Conservation (phyloP, 2,329 filamentous ascomycete genomes). For the Daldinia sp. region DNA sequence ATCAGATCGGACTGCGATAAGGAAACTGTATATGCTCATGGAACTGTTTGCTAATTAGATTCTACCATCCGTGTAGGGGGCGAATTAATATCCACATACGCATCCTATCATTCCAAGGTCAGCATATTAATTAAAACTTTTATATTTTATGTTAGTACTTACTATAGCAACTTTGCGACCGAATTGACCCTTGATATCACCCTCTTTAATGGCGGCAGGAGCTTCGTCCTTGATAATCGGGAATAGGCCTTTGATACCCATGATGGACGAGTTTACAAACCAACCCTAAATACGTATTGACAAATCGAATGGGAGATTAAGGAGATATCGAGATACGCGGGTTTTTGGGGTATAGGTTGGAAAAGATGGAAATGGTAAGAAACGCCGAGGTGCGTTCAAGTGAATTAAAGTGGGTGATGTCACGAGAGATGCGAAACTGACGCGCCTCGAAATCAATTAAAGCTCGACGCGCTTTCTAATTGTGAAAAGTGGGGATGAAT, state of each 20-base stretch:
- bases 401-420: slow-evolving; percentile 30
- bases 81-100: slow-evolving; percentile 52
- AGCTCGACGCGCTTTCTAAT: slow-evolving; percentile 28
- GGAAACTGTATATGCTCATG: slow-evolving; percentile 99
- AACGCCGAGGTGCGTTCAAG: no score
- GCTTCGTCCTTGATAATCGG: slow-evolving; percentile 89
- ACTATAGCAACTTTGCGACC: slow-evolving; percentile 98
- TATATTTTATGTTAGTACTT: slow-evolving; percentile 50
- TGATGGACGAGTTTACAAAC: slow-evolving; percentile 46
- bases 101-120: slow-evolving; percentile 57
- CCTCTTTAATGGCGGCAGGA: slow-evolving; percentile 93
- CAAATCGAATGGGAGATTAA: no score
- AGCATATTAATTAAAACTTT: slow-evolving; percentile 6
- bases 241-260: slow-evolving; percentile 78
- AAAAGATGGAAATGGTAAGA: slow-evolving; percentile 4
- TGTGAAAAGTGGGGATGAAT: slow-evolving; percentile 17
- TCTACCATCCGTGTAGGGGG: not conserved
- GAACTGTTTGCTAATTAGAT: slow-evolving; percentile 62
- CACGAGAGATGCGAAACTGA: slow-evolving; percentile 34
- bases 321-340: not conserved
- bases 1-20: slow-evolving; percentile 95
- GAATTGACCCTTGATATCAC: slow-evolving; percentile 99
- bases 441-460: slow-evolving; percentile 26
- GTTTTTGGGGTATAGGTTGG: not conserved
- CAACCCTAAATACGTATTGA: not conserved